Base-by-base conservation (phyloP, 2,329 filamentous ascomycete species). In the Sphaerostilbella broomeana region DNA sequence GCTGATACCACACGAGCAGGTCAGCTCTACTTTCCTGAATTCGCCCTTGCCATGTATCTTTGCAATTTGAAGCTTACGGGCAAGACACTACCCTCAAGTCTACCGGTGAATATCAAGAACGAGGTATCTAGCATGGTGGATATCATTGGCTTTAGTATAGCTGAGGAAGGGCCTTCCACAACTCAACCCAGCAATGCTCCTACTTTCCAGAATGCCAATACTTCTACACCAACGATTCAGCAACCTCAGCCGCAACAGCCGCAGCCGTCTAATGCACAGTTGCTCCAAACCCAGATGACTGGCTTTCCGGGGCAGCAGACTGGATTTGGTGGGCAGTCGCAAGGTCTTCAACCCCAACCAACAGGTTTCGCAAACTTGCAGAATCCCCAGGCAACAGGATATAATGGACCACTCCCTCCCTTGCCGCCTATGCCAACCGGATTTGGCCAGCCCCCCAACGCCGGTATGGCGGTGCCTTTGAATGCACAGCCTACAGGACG, bases 41-140 rank as follows among this genome's bases (percentile, higher is more conserved):
- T 98, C 50, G 92, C 92, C 6, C 72, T 98, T 42, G 86, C 92
- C 46, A 97, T 98, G 92, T 98, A 98, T 54, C 77, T 98, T 21
- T 98, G 92, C 71, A 98, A 97, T 57, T 59, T 98, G 51, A 92
- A 84, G 60, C 71, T 97, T 43, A 92, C 86, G 1, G 87, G 88
- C 43, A 95, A 94, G 63, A 70, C 81, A 1, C 64, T 98, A 17
- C 92, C 92, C 0, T 57, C 72, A 2, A 62, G 58, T 5, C 71
- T 98, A 8, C 92, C 92, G 0, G 88, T 95, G 21, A 83, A 79
- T 43, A 81, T 98, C 49, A 84, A 81, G 67, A 98, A 98, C 54
- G 92, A 98, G 62, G 92, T 98, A 13, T 97, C 90, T 4, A 95
- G 92, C 64, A 97, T 98, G 89, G 92, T 98, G 27, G 92, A 98